phyloP scores from a whole-genome alignment of 345 rosid species.

The Boechera divaricarpa region DNA sequence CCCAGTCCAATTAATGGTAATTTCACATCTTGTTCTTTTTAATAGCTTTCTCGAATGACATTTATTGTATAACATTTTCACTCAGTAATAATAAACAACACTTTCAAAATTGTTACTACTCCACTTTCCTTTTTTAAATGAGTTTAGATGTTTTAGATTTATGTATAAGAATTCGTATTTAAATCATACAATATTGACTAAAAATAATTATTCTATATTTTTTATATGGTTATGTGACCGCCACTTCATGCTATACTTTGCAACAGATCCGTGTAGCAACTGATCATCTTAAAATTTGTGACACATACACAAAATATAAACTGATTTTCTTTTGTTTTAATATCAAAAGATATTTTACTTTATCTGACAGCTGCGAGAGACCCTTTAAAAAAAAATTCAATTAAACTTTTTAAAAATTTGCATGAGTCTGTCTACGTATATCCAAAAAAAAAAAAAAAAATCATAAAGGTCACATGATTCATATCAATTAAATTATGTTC shows the following conservation, averaged over 20 bases:
- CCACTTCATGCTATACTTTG: conserved; percentile 14
- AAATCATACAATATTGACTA: too few species aligned
- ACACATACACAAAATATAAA: conserved; percentile 25
- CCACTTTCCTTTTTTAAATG: background rate
- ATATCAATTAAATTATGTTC: background rate
- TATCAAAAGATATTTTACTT: background rate
- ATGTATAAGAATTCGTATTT: background rate
- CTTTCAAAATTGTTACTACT: too few species aligned
- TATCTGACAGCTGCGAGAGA: conserved; percentile 27
- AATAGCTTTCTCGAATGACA: too few species aligned
- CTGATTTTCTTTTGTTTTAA: background rate
- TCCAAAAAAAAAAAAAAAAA: background rate
- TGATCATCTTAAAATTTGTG: conserved; percentile 25
- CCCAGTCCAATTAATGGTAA: background rate
- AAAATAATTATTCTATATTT: too few species aligned
- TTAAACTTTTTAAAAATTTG: background rate
- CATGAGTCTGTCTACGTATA: conserved; percentile 32
- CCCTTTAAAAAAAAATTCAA: background rate
- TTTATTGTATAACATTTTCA: too few species aligned
- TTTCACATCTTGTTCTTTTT: background rate
- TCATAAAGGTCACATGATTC: conserved; percentile 4
- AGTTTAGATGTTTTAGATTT: background rate
- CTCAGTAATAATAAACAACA: too few species aligned
- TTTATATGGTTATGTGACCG: conserved; percentile 19
- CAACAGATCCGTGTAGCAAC: conserved; percentile 36